A percentile compares a stretch with the other conserved stretches of the same genome.
These are phyloP conservation scores for Albophoma yamanashiensis DNA, from an alignment of 2,329 filamentous ascomycete species.

Conservation along the genomic window DNA sequence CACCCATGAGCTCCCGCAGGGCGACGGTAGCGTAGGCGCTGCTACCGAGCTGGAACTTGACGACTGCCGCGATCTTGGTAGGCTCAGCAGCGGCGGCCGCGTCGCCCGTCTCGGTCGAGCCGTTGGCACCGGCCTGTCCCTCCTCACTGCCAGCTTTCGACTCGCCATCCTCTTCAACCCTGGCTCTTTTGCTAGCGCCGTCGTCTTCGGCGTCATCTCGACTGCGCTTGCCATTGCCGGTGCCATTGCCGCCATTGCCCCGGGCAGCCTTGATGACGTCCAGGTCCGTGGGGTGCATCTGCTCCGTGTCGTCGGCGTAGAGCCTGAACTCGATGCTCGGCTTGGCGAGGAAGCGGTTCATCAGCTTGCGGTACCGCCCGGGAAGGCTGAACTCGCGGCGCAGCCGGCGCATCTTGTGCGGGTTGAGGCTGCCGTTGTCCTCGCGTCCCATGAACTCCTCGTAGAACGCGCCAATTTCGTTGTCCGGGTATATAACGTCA, in stretches of 20 bases:
- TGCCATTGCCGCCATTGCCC: slow-evolving; percentile 1
- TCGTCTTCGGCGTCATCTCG: slow-evolving; percentile 6
- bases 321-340: slow-evolving; percentile 58
- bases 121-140: slow-evolving; percentile 3
- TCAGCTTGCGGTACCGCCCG: slow-evolving; percentile 77
- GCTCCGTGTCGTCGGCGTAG: slow-evolving; percentile 63
- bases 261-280: slow-evolving; percentile 47
- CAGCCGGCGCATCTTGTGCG: slow-evolving; percentile 73
- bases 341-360: slow-evolving; percentile 57
- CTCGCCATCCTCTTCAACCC: slow-evolving; percentile 2
- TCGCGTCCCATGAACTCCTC: slow-evolving; percentile 73
- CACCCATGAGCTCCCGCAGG: slow-evolving; percentile 63
- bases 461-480: slow-evolving; percentile 78
- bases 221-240: slow-evolving; percentile 6
- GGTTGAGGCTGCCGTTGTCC: slow-evolving; percentile 68
- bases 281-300: slow-evolving; percentile 82
- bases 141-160: background rate
- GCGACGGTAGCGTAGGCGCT: slow-evolving; percentile 83
- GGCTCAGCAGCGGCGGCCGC: slow-evolving; percentile 10
- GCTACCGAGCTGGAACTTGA: slow-evolving; percentile 66
- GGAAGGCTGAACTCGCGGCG: slow-evolving; percentile 84
- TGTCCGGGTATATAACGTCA: slow-evolving; percentile 77
- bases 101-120: slow-evolving; percentile 9
- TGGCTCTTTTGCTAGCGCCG: slow-evolving; percentile 10
- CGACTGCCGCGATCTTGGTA: slow-evolving; percentile 49